Evolutionary conservation across 1,139 yeast species (phyloP), one percentile per base, ranked within the genome.

Genomic region (Kodamaea sp.): DNA sequence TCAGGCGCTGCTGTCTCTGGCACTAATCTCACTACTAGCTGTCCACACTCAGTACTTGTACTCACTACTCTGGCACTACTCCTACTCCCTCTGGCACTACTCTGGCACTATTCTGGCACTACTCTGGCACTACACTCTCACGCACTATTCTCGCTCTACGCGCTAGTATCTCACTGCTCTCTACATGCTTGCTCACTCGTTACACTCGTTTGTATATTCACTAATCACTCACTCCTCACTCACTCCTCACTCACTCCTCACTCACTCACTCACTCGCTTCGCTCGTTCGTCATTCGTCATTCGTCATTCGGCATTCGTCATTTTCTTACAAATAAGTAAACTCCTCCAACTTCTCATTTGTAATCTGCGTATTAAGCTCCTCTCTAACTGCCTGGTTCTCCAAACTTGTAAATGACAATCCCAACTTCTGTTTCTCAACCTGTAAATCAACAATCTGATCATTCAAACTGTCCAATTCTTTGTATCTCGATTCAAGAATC

Each of bases 281-380:
- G 20, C 25, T 7, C 12, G n/a, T 31, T 20, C 24, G 8, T 8
- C 5, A 2, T 22, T 31, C 9, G 3, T 12, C 9, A 7, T 12
- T 22, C 27, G 27, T 23, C 34, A 8, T 10, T 20, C 24, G 8
- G 4, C 5, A 2, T 22, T 31, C n/a, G n/a, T n/a, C 9, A 7
- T 12, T 22, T 23, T 27, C 2, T 10, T 43, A 67, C 49, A 66
- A 48, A 42, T 63, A 65, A 8, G 64, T 53, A 51, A 70, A 62
- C 49, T 70, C 76, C 39, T 68, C 75, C 35, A 71, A 54, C 47
- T 70, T 70, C 43, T 70, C 75, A 26, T 48, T 57, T 29, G 73
- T 61, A 22, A 68, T 43, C 40, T 64, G 65, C 6, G 64, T 71
- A 44, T 67, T 63, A 30, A 67, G 46, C 25, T 53, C 65, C 42